Evolutionary conservation across 208 protist genomes (phyloP).

Genomic region (Acanthamoeba lenticulata): DNA sequence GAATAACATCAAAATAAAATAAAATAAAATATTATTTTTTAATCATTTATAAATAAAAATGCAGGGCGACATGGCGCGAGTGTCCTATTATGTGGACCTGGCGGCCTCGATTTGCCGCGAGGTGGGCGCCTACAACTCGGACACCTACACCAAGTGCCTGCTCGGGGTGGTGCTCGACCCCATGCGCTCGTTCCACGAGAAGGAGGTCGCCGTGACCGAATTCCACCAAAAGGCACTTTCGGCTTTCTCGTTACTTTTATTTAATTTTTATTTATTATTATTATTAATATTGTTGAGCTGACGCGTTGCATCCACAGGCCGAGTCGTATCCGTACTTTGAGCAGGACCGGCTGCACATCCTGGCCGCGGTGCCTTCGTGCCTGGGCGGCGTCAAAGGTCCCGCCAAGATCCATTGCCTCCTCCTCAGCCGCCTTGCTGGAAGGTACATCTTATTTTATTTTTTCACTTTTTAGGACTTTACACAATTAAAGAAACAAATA

Average conservation of each 20-base stretch:
- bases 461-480: too few species aligned
- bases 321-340: neutral
- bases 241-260: too few species aligned
- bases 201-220: neutral
- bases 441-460: too few species aligned
- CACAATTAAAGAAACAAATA: too few species aligned
- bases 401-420: neutral
- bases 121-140: constrained; percentile 10
- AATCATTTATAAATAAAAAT: neutral
- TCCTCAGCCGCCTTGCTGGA: neutral
- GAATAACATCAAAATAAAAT: too few species aligned
- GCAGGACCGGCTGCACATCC: neutral
- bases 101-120: neutral
- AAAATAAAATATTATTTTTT: too few species aligned
- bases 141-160: constrained; percentile 44
- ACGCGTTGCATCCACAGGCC: too few species aligned
- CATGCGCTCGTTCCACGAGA: neutral
- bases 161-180: neutral
- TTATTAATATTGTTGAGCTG: too few species aligned
- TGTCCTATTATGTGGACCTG: neutral
- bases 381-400: neutral
- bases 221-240: neutral
- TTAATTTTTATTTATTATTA: too few species aligned
- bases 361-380: neutral
- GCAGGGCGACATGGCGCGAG: neutral